Conservation (phyloP, 768 basidiomycete genomes). For the Auricularia cornea region DNA sequence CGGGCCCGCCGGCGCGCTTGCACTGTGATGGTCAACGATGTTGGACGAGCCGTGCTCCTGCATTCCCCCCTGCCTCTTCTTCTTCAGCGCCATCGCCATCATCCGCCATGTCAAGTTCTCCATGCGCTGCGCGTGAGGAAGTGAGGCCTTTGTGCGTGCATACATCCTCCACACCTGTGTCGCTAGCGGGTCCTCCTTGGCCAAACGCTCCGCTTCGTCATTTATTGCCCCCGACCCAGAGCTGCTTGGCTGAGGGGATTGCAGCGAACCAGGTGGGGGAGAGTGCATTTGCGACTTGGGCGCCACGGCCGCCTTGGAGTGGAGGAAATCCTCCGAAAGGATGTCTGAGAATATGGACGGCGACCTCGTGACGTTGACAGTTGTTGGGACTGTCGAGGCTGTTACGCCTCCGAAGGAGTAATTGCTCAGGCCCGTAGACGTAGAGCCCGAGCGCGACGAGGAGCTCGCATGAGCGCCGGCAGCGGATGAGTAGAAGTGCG, state of each 20-base stretch:
- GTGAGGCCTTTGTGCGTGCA: constrained; percentile 75
- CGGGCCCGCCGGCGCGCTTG: neutral
- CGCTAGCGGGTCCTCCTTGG: constrained; percentile 82
- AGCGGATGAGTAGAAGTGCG: constrained; percentile 18
- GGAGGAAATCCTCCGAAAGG: constrained; percentile 63
- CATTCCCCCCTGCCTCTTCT: constrained; percentile 67
- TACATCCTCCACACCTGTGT: constrained; percentile 98
- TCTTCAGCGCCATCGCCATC: constrained; percentile 94
- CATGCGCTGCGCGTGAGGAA: constrained; percentile 92
- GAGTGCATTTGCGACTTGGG: constrained; percentile 36
- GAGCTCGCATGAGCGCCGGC: constrained; percentile 12
- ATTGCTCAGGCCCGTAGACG: neutral
- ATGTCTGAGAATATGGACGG: constrained; percentile 61
- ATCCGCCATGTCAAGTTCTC: constrained; percentile 98
- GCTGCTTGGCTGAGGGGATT: constrained; percentile 59
- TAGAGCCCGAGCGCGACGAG: constrained; percentile 16
- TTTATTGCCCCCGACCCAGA: constrained; percentile 31
- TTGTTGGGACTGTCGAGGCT: constrained; percentile 27
- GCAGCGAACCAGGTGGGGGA: constrained; percentile 27
- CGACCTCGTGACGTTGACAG: constrained; percentile 18
- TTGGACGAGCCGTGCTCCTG: constrained; percentile 1
- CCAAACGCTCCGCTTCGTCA: constrained; percentile 53
- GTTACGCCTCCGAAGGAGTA: constrained; percentile 9
- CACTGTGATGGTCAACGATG: neutral
- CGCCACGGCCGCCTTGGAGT: constrained; percentile 16